Base-by-base conservation (phyloP, 2,329 filamentous ascomycete species). In the Neonectria sp. region DNA sequence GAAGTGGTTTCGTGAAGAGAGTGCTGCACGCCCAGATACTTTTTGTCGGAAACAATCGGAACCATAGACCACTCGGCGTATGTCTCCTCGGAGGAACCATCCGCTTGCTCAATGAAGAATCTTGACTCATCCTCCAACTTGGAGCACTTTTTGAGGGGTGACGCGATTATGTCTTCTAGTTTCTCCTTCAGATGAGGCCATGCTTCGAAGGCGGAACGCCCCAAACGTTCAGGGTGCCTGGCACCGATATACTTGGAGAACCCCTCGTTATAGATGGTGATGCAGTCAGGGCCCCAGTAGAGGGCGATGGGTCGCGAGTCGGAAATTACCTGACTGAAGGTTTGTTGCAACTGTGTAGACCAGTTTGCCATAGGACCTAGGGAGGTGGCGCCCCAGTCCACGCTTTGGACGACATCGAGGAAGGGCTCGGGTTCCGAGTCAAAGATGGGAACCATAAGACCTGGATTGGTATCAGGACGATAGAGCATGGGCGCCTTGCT, bases 261-360 rank as follows among this genome's bases (percentile, higher is more conserved):
- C 1, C 90, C 88, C 75, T 92, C 90, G 69, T 92, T 92, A 79
- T 92, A 92, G 4, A 92, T 87, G 8, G 89, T 88, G 25, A 90
- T 85, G 53, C 89, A 83, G 37, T 91, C 85, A 3, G 85, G 81
- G 1, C 90, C 90, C 90, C 90, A 92, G 71, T 91, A 92, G 79
- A 90, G 88, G 11, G 88, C 88, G 27, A 86, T 85, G 5, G 88
- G 86, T 21, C 81, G 78, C 6, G 82, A 82, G 71, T 85, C 83
- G 21, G 82, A 80, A 51, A 86, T 78, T 15, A 84, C 78, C 65
- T 85, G 80, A 45, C 81, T 80, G 59, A 83, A 82, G 5, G 79
- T 79, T 61, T 86, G 82, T 37, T 85, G 83, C 25, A 88, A 81
- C 25, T 83, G 79, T 6, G 78, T 57, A n/a, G 83, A 79, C 86